These are phyloP conservation scores for Aspergillus sp. DNA, from an alignment of 2,329 filamentous ascomycete species.

Conservation along the genomic window DNA sequence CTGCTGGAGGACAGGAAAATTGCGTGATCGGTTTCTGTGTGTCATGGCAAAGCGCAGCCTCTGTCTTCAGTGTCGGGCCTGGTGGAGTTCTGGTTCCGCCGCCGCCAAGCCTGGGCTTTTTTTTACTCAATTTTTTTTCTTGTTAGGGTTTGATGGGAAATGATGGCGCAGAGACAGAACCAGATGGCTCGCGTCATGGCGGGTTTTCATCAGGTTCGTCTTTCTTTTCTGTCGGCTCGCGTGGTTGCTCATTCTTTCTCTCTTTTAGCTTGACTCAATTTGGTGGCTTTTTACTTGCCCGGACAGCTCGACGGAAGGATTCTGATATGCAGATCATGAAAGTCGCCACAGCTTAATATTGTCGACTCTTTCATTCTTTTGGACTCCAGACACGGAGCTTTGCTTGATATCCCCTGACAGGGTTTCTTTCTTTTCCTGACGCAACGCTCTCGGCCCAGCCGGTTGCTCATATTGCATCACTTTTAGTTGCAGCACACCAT, in stretches of 20 bases:
- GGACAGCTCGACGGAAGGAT: not conserved
- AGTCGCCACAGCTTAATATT: not conserved
- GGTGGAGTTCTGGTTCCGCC: conserved; percentile 9
- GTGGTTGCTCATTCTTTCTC: no score
- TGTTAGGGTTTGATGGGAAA: not conserved
- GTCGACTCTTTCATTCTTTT: not conserved
- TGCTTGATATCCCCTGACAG: not conserved
- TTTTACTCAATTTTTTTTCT: conserved; percentile 2
- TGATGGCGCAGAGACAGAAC: not conserved
- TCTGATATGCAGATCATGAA: not conserved
- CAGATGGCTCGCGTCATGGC: not conserved
- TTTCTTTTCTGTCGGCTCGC: not conserved
- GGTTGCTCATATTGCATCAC: conserved; percentile 26
- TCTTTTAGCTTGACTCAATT: not conserved
- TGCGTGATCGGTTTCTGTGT: conserved; percentile 29
- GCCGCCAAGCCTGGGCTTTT: not conserved
- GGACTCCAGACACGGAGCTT: not conserved
- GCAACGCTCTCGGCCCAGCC: not conserved
- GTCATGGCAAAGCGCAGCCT: conserved; percentile 15
- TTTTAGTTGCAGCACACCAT: conserved; percentile 32
- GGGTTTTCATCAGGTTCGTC: not conserved
- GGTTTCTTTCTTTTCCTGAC: not conserved
- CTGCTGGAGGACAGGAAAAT: conserved; percentile 11
- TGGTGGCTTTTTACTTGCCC: not conserved
- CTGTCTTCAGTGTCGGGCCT: not conserved